Evolutionary conservation across 345 rosid genomes (phyloP).

Genomic region (Gossypium thurberi): DNA sequence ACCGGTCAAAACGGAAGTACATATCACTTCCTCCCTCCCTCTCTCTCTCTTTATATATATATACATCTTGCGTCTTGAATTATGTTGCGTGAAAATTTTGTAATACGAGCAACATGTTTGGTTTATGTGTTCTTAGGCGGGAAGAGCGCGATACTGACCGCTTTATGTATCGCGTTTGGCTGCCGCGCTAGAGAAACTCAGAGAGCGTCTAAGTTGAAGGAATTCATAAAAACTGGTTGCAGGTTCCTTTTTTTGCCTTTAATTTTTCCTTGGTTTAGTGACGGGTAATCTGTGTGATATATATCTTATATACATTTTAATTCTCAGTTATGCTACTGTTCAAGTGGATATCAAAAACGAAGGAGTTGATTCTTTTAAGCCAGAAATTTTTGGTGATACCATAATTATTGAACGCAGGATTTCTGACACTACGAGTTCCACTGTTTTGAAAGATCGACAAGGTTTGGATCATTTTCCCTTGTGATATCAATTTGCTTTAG

Average conservation of each 20-base stretch:
- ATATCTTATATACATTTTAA: not conserved
- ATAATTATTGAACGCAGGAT: conserved; percentile 78
- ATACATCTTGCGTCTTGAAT: not conserved
- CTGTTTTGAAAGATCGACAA: conserved; percentile 55
- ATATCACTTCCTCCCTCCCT: not conserved
- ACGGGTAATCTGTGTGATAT: not conserved
- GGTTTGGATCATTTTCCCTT: conserved; percentile 34
- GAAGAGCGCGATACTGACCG: conserved; percentile 88
- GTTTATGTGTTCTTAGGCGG: conserved; percentile 49
- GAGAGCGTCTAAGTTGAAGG: conserved; percentile 69
- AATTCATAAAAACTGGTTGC: conserved; percentile 86
- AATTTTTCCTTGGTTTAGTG: not conserved
- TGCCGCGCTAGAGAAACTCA: conserved; percentile 89
- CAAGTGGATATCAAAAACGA: conserved; percentile 69
- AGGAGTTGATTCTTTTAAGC: conserved; percentile 82
- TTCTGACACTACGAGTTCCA: conserved; percentile 49
- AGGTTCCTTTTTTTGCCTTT: conserved; percentile 35
- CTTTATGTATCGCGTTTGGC: conserved; percentile 85
- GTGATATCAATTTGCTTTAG: not conserved
- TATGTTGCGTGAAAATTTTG: not conserved
- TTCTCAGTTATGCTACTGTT: conserved; percentile 62
- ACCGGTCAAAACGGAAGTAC: conserved; percentile 96
- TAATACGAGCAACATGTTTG: not conserved
- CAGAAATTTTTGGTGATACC: conserved; percentile 53
- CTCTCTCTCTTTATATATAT: not conserved